phyloP scores from a whole-genome alignment of 73 alveolate genomes.

The Tetrahymena thermophila region DNA sequence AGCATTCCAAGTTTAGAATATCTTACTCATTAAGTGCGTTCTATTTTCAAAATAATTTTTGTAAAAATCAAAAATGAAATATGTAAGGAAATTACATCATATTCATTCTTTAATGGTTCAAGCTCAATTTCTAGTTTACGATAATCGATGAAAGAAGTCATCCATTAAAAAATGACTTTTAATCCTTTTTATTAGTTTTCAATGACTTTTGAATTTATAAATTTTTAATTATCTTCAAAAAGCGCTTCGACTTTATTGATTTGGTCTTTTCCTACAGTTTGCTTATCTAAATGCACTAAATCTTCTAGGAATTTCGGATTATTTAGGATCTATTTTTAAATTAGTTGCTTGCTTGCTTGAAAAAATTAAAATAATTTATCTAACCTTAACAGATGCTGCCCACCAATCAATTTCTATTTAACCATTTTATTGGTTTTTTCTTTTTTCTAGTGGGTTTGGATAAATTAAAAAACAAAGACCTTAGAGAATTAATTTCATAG shows the following conservation, averaged over 20 bases:
- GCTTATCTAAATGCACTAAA: neutral
- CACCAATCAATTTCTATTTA: neutral
- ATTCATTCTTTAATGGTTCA: neutral
- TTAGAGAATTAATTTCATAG: neutral
- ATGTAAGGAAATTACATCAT: neutral
- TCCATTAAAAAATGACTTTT: neutral
- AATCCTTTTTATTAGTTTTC: neutral
- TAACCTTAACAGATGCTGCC: neutral
- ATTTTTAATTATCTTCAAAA: neutral
- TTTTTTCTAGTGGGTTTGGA: neutral
- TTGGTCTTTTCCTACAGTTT: neutral
- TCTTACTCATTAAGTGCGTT: neutral
- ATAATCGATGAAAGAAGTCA: neutral
- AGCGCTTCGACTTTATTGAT: neutral
- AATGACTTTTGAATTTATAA: neutral
- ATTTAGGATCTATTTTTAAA: neutral
- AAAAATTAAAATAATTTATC: neutral
- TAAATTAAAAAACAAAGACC: neutral
- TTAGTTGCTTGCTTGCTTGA: neutral
- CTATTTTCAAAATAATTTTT: neutral
- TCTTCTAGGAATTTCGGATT: neutral
- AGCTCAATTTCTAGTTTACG: neutral
- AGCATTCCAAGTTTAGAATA: neutral
- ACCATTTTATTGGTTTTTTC: neutral
- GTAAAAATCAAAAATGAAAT: too few species aligned